These are phyloP conservation scores for Thermothielavioides terrestris DNA, from an alignment of 495 filamentous ascomycete genomes.

Conservation along the genomic window DNA sequence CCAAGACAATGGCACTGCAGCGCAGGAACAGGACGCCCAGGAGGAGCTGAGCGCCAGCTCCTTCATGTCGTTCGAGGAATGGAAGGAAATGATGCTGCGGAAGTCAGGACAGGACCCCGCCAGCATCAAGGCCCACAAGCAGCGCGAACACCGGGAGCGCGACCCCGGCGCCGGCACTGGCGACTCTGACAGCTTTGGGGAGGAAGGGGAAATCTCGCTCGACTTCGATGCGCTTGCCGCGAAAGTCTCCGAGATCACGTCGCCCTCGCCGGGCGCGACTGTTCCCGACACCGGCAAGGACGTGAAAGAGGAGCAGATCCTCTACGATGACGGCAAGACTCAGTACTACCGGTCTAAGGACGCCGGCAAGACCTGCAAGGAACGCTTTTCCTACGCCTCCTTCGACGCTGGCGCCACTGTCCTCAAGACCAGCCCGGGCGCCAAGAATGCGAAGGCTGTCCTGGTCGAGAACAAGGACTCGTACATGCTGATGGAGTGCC, in stretches of 20 bases:
- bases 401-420: slow-evolving; percentile 94
- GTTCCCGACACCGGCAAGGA: slow-evolving; percentile 29
- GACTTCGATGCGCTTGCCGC: slow-evolving; percentile 62
- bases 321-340: slow-evolving; percentile 38
- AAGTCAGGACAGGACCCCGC: slow-evolving; percentile 78
- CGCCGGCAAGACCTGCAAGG: slow-evolving; percentile 82
- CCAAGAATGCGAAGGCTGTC: slow-evolving; percentile 76
- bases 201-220: slow-evolving; percentile 84
- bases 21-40: slow-evolving; percentile 9
- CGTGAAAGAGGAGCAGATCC: slow-evolving; percentile 34
- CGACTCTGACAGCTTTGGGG: slow-evolving; percentile 52
- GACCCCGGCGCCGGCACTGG: slow-evolving; percentile 24
- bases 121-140: slow-evolving; percentile 50
- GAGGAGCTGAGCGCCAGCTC: slow-evolving; percentile 65
- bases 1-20: slow-evolving; percentile 13
- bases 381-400: slow-evolving; percentile 93
- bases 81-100: slow-evolving; percentile 90
- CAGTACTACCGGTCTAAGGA: slow-evolving; percentile 68
- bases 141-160: slow-evolving; percentile 28
- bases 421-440: slow-evolving; percentile 76
- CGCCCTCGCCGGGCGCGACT: slow-evolving; percentile 23
- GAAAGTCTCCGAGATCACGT: slow-evolving; percentile 33
- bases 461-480: slow-evolving; percentile 95
- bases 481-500: slow-evolving; percentile 94
- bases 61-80: slow-evolving; percentile 97